Conservation (phyloP, 179 eudicot species). For the Spergularia azorica region DNA sequence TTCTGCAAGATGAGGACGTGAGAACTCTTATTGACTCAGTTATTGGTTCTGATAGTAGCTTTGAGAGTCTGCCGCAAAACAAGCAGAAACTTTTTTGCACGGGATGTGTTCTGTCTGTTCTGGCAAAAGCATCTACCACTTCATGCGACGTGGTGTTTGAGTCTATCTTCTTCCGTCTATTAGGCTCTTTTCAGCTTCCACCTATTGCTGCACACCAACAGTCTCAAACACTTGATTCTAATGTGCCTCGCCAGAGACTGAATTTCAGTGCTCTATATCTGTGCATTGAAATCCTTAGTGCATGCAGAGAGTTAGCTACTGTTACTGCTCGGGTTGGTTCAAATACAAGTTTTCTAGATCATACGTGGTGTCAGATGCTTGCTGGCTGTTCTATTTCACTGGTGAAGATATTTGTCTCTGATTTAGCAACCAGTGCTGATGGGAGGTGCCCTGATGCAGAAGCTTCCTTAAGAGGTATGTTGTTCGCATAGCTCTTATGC, state of each 20-base stretch:
- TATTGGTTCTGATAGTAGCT: constrained; percentile 36
- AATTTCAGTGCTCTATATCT: constrained; percentile 64
- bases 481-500: not conserved
- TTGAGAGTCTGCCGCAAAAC: constrained; percentile 36
- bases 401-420: constrained; percentile 40
- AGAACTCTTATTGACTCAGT: constrained; percentile 43
- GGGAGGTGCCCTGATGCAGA: constrained; percentile 35
- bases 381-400: constrained; percentile 43
- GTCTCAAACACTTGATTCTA: constrained; percentile 26
- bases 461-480: constrained; percentile 57
- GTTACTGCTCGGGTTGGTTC: constrained; percentile 32
- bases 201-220: constrained; percentile 28
- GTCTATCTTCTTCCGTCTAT: constrained; percentile 49
- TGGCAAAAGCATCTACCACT: constrained; percentile 55
- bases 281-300: constrained; percentile 71
- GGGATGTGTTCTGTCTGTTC: constrained; percentile 55
- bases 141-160: constrained; percentile 72
- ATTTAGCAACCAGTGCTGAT: constrained; percentile 35
- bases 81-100: constrained; percentile 66
- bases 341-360: constrained; percentile 34
- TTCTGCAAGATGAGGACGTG: constrained; percentile 65
- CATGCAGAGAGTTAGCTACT: constrained; percentile 67
- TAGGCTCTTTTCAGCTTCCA: constrained; percentile 49
- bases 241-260: constrained; percentile 30
- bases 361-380: constrained; percentile 66